Percentiles rank a stretch among this genome's conserved stretches.
phyloP scores from a whole-genome alignment of 768 basidiomycete species.

The Sutorius australiensis region DNA sequence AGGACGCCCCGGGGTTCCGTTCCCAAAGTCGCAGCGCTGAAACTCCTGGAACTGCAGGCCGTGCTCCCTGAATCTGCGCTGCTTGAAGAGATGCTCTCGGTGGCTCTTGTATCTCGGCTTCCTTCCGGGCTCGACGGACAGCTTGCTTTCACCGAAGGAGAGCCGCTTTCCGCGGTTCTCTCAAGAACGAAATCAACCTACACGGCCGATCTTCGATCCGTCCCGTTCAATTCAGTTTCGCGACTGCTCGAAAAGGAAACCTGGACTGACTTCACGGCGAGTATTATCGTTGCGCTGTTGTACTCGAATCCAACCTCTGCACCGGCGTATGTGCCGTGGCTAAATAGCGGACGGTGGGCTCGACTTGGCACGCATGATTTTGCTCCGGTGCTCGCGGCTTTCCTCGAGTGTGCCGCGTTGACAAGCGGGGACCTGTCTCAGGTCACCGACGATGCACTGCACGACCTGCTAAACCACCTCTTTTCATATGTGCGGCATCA shows the following conservation, averaged over 20 bases:
- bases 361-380: constrained; percentile 26
- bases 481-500: constrained; percentile 3
- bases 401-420: constrained; percentile 40
- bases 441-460: constrained; percentile 28
- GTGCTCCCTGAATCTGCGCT: constrained; percentile 33
- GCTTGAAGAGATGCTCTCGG: constrained; percentile 49
- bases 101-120: constrained; percentile 35
- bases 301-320: constrained; percentile 36
- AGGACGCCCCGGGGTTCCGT: constrained; percentile 3
- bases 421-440: constrained; percentile 17
- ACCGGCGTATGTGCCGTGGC: constrained; percentile 38
- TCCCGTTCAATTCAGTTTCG: constrained; percentile 26
- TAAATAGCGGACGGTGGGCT: constrained; percentile 24
- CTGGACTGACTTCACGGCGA: constrained; percentile 45
- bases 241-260: constrained; percentile 38
- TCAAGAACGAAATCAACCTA: background rate
- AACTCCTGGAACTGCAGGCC: constrained; percentile 37
- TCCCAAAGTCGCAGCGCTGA: constrained; percentile 28
- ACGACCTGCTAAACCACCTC: constrained; percentile 27
- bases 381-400: constrained; percentile 41
- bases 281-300: constrained; percentile 41
- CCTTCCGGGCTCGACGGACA: constrained; percentile 29
- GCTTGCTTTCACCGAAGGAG: constrained; percentile 5
- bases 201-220: background rate
- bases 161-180: constrained; percentile 4